Evolutionary conservation across 768 basidiomycete genomes (phyloP).

Genomic region (Serendipita sp.): DNA sequence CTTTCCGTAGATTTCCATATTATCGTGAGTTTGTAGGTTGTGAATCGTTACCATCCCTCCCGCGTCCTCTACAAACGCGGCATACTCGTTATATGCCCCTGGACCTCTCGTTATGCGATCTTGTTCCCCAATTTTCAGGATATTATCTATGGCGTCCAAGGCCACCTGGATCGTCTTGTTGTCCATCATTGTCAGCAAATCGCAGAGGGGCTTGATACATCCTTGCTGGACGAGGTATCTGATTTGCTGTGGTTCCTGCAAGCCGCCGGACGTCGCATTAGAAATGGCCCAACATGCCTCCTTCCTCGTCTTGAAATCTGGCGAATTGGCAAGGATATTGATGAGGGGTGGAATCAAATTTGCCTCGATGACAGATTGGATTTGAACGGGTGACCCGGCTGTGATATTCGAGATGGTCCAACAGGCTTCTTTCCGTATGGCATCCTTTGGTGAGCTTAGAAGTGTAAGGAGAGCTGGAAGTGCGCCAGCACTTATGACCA

Average conservation of each 20-base stretch:
- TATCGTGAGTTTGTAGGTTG: slow-evolving; percentile 98
- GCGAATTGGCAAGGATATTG: slow-evolving; percentile 88
- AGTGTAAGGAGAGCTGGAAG: slow-evolving; percentile 87
- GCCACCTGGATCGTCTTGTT: slow-evolving; percentile 99
- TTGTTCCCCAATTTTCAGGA: slow-evolving; percentile 91
- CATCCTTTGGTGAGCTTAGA: slow-evolving; percentile 92
- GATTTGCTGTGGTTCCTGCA: slow-evolving; percentile 80
- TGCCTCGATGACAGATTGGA: slow-evolving; percentile 94
- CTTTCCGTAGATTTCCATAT: slow-evolving; percentile 99
- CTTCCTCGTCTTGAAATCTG: slow-evolving; percentile 96
- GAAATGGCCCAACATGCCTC: slow-evolving; percentile 99
- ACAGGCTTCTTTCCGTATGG: slow-evolving; percentile 98
- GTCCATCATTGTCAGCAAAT: slow-evolving; percentile 94
- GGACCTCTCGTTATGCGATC: slow-evolving; percentile 75
- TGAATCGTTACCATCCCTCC: slow-evolving; percentile 99
- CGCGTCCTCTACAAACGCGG: slow-evolving; percentile 89
- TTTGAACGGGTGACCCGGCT: slow-evolving; percentile 91
- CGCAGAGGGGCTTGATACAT: slow-evolving; percentile 97
- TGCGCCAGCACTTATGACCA: slow-evolving; percentile 95
- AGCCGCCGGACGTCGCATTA: slow-evolving; percentile 93
- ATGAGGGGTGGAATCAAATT: slow-evolving; percentile 48
- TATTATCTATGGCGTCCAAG: slow-evolving; percentile 95
- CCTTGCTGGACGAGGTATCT: slow-evolving; percentile 96
- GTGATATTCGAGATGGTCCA: slow-evolving; percentile 99
- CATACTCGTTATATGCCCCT: slow-evolving; percentile 82